These are phyloP conservation scores for Rosellinia necatrix DNA, from an alignment of 2,329 filamentous ascomycete species.

Conservation along the genomic window DNA sequence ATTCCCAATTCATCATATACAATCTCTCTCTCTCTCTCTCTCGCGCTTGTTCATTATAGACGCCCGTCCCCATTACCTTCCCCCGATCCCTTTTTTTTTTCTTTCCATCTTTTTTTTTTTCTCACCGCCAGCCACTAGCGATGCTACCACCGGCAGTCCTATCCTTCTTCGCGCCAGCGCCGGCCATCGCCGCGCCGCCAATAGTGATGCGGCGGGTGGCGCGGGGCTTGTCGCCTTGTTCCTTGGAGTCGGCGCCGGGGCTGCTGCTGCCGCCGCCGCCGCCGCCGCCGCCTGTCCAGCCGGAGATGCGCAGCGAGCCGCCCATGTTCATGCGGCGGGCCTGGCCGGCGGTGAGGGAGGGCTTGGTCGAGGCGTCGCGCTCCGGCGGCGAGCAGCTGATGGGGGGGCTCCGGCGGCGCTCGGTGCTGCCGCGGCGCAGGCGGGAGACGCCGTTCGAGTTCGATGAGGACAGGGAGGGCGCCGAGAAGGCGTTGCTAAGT, in stretches of 20 bases:
- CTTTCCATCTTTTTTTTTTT: too few relatives aligned
- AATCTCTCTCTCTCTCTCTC: too few relatives aligned
- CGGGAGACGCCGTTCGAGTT: slow-evolving; percentile 61
- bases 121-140: slow-evolving; percentile 38
- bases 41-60: too few relatives aligned
- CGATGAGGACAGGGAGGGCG: slow-evolving; percentile 51
- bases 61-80: too few relatives aligned
- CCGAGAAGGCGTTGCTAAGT: slow-evolving; percentile 42
- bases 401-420: slow-evolving; percentile 58
- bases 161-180: slow-evolving; percentile 26
- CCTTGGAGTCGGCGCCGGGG: slow-evolving; percentile 30
- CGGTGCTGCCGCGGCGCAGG: slow-evolving; percentile 54
- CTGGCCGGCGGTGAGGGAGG: slow-evolving; percentile 57
- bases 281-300: slow-evolving; percentile 31
- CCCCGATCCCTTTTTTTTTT: too few relatives aligned
- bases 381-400: slow-evolving; percentile 57
- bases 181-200: slow-evolving; percentile 42
- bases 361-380: slow-evolving; percentile 35
- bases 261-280: slow-evolving; percentile 32
- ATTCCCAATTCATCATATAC: too few relatives aligned
- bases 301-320: slow-evolving; percentile 29
- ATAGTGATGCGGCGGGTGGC: slow-evolving; percentile 50
- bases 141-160: slow-evolving; percentile 22
- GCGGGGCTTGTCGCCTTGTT: slow-evolving; percentile 30
- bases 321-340: slow-evolving; percentile 62